Percentiles rank a stretch among this genome's conserved stretches.
phyloP scores from a whole-genome alignment of 805 yeast species.

The Scheffersomyces coipomensis region DNA sequence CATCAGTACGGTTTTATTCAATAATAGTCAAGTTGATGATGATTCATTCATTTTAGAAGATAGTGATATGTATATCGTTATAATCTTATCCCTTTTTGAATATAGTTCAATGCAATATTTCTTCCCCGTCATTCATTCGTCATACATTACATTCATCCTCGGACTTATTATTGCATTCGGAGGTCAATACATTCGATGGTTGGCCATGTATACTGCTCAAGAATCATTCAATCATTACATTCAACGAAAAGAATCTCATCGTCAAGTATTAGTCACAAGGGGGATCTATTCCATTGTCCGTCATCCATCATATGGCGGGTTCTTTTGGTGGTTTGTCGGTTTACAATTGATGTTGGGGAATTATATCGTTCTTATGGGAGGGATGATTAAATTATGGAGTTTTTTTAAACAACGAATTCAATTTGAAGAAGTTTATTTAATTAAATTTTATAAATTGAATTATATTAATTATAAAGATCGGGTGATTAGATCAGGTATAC shows the following conservation, averaged over 20 bases:
- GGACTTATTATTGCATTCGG: slow-evolving; percentile 50
- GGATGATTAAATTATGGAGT: slow-evolving; percentile 55
- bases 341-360: slow-evolving; percentile 71
- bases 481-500: background rate
- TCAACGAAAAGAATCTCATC: slow-evolving; percentile 46
- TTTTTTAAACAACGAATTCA: slow-evolving; percentile 70
- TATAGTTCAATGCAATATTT: background rate
- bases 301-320: slow-evolving; percentile 93
- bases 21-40: slow-evolving; percentile 60
- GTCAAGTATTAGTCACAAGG: slow-evolving; percentile 66
- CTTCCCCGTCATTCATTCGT: background rate
- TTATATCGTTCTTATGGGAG: slow-evolving; percentile 55
- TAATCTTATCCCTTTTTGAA: slow-evolving; percentile 17
- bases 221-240: slow-evolving; percentile 82
- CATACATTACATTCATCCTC: slow-evolving; percentile 5
- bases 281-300: slow-evolving; percentile 71
- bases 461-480: slow-evolving; percentile 51
- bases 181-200: slow-evolving; percentile 71
- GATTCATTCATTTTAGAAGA: slow-evolving; percentile 49
- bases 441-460: slow-evolving; percentile 67
- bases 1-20: slow-evolving; percentile 72
- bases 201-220: slow-evolving; percentile 88
- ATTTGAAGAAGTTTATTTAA: slow-evolving; percentile 67
- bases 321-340: slow-evolving; percentile 91
- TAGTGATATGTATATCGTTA: slow-evolving; percentile 25